phyloP scores from a whole-genome alignment of 2,329 filamentous ascomycete species.

The Aspergillus sp. region DNA sequence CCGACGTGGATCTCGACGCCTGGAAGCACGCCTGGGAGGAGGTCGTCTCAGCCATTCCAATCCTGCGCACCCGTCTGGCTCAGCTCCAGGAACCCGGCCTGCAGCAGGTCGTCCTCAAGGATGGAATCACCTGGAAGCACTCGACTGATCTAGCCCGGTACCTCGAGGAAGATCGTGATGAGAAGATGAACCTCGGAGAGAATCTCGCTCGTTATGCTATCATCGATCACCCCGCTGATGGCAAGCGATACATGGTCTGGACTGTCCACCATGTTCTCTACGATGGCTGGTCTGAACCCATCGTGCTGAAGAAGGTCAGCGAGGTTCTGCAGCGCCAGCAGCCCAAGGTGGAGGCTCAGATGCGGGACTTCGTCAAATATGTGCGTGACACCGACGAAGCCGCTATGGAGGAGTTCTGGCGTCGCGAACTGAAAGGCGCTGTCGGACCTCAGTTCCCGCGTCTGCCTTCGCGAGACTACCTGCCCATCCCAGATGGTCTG shows the following conservation, averaged over 20 bases:
- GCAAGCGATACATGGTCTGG: constrained; percentile 47
- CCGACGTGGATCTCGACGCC: constrained; percentile 35
- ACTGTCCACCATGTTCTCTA: constrained; percentile 56
- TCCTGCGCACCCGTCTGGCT: constrained; percentile 51
- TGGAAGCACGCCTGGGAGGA: constrained; percentile 50
- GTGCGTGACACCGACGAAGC: constrained; percentile 46
- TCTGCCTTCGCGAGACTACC: constrained; percentile 51
- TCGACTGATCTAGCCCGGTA: constrained; percentile 28
- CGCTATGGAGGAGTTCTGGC: constrained; percentile 52
- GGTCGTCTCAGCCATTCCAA: constrained; percentile 43
- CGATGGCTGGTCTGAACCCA: constrained; percentile 51
- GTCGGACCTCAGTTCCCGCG: constrained; percentile 54
- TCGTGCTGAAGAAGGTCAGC: constrained; percentile 39
- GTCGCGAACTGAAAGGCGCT: constrained; percentile 47
- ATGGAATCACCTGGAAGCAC: constrained; percentile 35
- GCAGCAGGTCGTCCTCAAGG: constrained; percentile 41
- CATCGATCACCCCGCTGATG: constrained; percentile 25
- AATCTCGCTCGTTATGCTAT: constrained; percentile 41
- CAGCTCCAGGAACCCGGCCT: constrained; percentile 38
- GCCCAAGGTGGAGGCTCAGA: constrained; percentile 28
- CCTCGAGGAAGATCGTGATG: constrained; percentile 27
- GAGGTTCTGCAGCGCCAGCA: constrained; percentile 27
- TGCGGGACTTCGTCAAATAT: constrained; percentile 54
- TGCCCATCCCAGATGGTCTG: constrained; percentile 47
- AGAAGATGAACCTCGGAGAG: constrained; percentile 39